phyloP scores from a whole-genome alignment of 768 basidiomycete species.

The Tephrocybe sp. region DNA sequence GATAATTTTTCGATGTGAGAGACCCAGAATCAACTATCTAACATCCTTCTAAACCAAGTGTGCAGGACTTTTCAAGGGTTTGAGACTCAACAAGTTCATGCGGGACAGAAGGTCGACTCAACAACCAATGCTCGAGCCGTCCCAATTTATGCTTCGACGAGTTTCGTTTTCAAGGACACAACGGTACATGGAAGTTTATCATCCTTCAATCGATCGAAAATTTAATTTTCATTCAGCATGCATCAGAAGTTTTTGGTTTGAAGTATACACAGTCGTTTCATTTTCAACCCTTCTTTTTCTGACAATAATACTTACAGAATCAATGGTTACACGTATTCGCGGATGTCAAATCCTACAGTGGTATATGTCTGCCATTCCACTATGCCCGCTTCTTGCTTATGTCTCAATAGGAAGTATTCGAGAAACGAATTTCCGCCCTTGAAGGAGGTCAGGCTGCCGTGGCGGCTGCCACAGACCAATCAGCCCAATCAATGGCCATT shows the following conservation, averaged over 20 bases:
- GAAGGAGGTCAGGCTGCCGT: slow-evolving; percentile 77
- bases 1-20: too few relatives aligned
- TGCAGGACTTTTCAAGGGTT: slow-evolving; percentile 25
- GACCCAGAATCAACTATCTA: too few relatives aligned
- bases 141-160: slow-evolving; percentile 54
- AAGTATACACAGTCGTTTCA: slow-evolving; percentile 21
- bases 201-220: neutral
- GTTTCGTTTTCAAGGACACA: slow-evolving; percentile 52
- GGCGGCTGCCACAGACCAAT: slow-evolving; percentile 69
- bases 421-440: slow-evolving; percentile 72
- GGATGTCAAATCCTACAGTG: slow-evolving; percentile 49
- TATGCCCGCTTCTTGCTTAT: slow-evolving; percentile 5
- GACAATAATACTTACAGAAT: neutral
- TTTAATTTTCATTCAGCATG: slow-evolving; percentile 33
- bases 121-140: slow-evolving; percentile 52
- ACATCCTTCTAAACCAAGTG: neutral
- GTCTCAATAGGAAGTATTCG: slow-evolving; percentile 54
- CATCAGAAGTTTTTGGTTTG: slow-evolving; percentile 50
- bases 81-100: slow-evolving; percentile 60
- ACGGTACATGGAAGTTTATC: slow-evolving; percentile 23
- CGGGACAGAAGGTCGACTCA: slow-evolving; percentile 46
- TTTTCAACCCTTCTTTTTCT: neutral
- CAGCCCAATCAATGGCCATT: slow-evolving; percentile 74
- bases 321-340: slow-evolving; percentile 45
- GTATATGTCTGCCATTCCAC: slow-evolving; percentile 22